Base-by-base conservation (phyloP, 1,284 basidiomycete genomes). In the Hypsizygus ulmarius region DNA sequence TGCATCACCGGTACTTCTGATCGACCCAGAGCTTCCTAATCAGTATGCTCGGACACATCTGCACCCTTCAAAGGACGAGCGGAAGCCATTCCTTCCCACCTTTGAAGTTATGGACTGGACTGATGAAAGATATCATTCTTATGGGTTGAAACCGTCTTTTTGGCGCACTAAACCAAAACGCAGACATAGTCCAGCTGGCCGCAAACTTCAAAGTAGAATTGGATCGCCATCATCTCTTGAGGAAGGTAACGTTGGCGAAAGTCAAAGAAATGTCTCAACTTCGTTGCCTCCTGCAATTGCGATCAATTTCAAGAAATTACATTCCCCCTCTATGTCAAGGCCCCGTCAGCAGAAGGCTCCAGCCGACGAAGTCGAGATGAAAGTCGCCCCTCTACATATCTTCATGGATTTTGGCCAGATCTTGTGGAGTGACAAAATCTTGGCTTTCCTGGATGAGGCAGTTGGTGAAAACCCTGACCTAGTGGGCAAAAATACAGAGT, bases 41-140 rank as follows among this genome's bases (percentile, higher is more conserved):
- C 81, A 83, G 48, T 82, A 82, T 59, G 42, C 66, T 33, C 48
- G 62, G 10, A 51, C 53, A 5, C 76, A 78, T 58, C 46, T 59
- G 25, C 74, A 78, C 53, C 75, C 79, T 39, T 48, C 58, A 3
- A 40, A 42, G 6, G 52, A 55, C 8, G 55, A 52, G 30, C 50
- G 56, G 46, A 58, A 63, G 45, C 59, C 61, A 21, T 52, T 53
- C 32, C 68, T 80, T 28, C 84, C 85, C 0, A 61, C 60, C 8
- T 82, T 90, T 53, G 75, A 78, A 14, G 59, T 82, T 5, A 54
- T 73, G 7, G 81, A 90, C 54, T 88, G 85, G 87, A 85, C 80
- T 15, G 68, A 72, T 41, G 60, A 69, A 11, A 65, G 63, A 18
- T 61, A 71, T 47, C 59, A 64, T 32, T 64, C 59, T 19, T 67